A percentile compares a stretch with the other conserved stretches of the same genome.
Evolutionary conservation across 2,329 filamentous ascomycete species (phyloP).

Genomic region (Colletotrichum coccodes): DNA sequence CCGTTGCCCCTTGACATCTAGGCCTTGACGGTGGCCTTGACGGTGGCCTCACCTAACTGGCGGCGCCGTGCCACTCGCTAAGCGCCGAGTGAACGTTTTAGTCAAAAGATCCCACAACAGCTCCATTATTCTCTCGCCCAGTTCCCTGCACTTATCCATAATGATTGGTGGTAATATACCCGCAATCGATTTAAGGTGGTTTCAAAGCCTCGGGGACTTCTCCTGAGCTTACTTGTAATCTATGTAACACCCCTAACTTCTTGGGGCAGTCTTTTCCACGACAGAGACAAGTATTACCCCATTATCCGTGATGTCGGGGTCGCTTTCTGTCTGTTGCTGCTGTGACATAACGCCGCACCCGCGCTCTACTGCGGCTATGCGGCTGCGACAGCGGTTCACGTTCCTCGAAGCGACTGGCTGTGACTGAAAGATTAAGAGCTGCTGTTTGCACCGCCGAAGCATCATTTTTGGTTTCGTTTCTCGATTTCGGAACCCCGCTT

Average conservation of each 20-base stretch:
- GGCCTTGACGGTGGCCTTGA: conserved; percentile 10
- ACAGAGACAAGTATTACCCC: not conserved
- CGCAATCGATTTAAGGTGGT: not conserved
- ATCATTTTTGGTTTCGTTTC: too few relatives aligned
- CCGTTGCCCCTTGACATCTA: not conserved
- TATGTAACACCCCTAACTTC: not conserved
- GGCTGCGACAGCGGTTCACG: too few relatives aligned
- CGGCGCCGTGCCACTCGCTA: conserved; percentile 10
- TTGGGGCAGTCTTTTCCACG: not conserved
- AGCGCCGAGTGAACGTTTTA: conserved; percentile 6
- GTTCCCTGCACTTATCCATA: conserved; percentile 4
- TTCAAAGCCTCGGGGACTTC: conserved; percentile 7
- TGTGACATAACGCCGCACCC: too few relatives aligned
- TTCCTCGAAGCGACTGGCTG: too few relatives aligned
- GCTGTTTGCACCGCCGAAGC: too few relatives aligned
- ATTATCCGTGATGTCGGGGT: too few relatives aligned
- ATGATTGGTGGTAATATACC: conserved; percentile 10
- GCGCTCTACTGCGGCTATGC: too few relatives aligned
- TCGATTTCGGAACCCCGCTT: too few relatives aligned
- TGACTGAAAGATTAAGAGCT: too few relatives aligned
- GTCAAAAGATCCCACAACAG: conserved; percentile 1
- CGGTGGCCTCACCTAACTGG: not conserved
- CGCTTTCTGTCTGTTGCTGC: too few relatives aligned
- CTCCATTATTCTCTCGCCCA: conserved; percentile 12
- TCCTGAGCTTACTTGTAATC: not conserved